These are phyloP conservation scores for Pyrenophora tritici-repentis DNA, from an alignment of 2,329 filamentous ascomycete genomes.

Conservation along the genomic window DNA sequence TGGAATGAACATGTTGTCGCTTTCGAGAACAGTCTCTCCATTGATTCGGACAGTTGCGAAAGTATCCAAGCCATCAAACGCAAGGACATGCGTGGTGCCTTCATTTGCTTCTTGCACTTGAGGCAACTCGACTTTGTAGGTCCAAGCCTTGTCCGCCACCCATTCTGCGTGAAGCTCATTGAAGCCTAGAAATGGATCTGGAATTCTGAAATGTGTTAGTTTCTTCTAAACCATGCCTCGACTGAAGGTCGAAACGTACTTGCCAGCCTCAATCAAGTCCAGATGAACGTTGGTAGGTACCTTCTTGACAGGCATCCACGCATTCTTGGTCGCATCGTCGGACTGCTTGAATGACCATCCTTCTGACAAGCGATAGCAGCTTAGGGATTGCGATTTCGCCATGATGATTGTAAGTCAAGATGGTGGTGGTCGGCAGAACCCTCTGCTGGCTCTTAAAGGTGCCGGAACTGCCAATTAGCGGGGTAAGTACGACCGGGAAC, in stretches of 20 bases:
- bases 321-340: conserved; percentile 45
- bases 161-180: conserved; percentile 57
- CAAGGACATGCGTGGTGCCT: conserved; percentile 53
- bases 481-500: conserved; percentile 14
- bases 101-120: conserved; percentile 30
- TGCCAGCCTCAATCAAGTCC: conserved; percentile 53
- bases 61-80: conserved; percentile 69
- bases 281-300: conserved; percentile 57
- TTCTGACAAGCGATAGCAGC: conserved; percentile 40
- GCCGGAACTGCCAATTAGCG: conserved; percentile 9
- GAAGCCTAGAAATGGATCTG: conserved; percentile 57
- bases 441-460: conserved; percentile 5
- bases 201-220: conserved; percentile 46
- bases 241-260: conserved; percentile 39
- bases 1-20: conserved; percentile 68
- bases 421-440: conserved; percentile 1
- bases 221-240: not conserved
- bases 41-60: conserved; percentile 65
- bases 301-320: conserved; percentile 52
- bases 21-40: conserved; percentile 57
- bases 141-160: conserved; percentile 56
- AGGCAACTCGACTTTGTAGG: conserved; percentile 52
- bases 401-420: conserved; percentile 22
- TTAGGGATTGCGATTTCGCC: conserved; percentile 30
- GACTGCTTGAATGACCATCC: conserved; percentile 56